A percentile compares a stretch with the other conserved stretches of the same genome.
Evolutionary conservation across 2,329 filamentous ascomycete species (phyloP).

Genomic region (Diplodia sapinea): DNA sequence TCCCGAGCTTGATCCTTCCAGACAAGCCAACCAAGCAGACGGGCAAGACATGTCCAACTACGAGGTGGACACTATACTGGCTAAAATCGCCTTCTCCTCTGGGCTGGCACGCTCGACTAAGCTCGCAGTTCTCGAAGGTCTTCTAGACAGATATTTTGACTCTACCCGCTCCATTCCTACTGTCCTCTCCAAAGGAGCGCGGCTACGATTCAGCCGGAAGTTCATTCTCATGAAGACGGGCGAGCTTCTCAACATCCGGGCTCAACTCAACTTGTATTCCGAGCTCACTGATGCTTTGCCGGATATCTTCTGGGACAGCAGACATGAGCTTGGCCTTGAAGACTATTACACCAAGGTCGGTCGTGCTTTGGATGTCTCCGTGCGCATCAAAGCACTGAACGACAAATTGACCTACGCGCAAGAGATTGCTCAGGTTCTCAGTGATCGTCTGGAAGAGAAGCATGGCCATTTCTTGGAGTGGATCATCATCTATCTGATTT

Average conservation of each 20-base stretch:
- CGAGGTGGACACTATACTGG: slow-evolving; percentile 70
- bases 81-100: slow-evolving; percentile 96
- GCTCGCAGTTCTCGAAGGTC: slow-evolving; percentile 85
- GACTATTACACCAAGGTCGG: slow-evolving; percentile 96
- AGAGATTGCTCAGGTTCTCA: slow-evolving; percentile 87
- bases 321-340: slow-evolving; percentile 86
- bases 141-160: slow-evolving; percentile 82
- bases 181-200: slow-evolving; percentile 72
- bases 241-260: slow-evolving; percentile 84
- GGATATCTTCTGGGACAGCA: slow-evolving; percentile 95
- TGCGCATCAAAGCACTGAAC: slow-evolving; percentile 88
- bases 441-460: slow-evolving; percentile 88
- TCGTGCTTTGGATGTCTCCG: slow-evolving; percentile 85
- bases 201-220: slow-evolving; percentile 64
- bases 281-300: slow-evolving; percentile 94
- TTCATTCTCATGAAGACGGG: slow-evolving; percentile 95
- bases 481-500: slow-evolving; percentile 94
- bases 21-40: slow-evolving; percentile 49
- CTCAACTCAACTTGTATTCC: slow-evolving; percentile 94
- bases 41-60: slow-evolving; percentile 29
- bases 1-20: slow-evolving; percentile 40
- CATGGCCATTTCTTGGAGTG: slow-evolving; percentile 87
- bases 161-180: slow-evolving; percentile 82
- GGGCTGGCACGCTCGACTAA: slow-evolving; percentile 92
- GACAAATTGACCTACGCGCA: slow-evolving; percentile 98